Conservation (phyloP, 2,329 filamentous ascomycete genomes). For the Coniochaeta sp. region DNA sequence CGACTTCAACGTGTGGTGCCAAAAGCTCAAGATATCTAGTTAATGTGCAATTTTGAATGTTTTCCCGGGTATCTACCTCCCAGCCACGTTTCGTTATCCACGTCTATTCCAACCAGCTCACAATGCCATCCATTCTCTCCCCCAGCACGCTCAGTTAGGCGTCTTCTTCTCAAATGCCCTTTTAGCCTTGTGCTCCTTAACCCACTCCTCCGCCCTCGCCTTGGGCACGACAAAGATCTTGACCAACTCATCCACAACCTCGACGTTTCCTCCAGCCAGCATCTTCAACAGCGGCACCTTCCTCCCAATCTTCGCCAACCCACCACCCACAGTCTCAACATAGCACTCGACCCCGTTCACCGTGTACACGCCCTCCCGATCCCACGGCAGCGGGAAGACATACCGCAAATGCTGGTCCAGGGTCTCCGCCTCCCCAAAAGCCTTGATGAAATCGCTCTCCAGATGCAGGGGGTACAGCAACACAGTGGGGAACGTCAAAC, state of each 20-base stretch:
- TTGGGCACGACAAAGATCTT: conserved; percentile 77
- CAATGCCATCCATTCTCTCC: too few relatives aligned
- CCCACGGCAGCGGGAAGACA: conserved; percentile 86
- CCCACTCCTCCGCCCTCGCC: conserved; percentile 63
- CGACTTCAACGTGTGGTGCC: background rate
- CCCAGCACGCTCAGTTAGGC: background rate
- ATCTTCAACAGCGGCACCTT: conserved; percentile 72
- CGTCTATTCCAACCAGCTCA: background rate
- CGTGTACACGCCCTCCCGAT: conserved; percentile 59
- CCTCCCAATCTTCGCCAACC: conserved; percentile 84
- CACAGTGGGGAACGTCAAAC: conserved; percentile 69
- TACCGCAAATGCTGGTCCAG: conserved; percentile 75
- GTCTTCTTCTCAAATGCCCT: conserved; percentile 41
- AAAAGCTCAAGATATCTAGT: background rate
- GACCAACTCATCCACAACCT: conserved; percentile 81
- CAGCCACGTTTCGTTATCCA: background rate
- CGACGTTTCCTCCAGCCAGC: conserved; percentile 67
- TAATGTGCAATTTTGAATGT: background rate
- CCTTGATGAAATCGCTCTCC: conserved; percentile 87
- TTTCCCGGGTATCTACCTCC: background rate
- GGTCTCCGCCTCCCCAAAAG: conserved; percentile 69
- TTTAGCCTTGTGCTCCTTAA: conserved; percentile 76
- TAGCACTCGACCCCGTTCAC: conserved; percentile 70
- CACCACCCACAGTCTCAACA: conserved; percentile 74
- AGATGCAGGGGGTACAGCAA: conserved; percentile 77